Evolutionary conservation across 2,329 filamentous ascomycete species (phyloP), one percentile per base, ranked within the genome.

Genomic region (Rhynchosporium secalis): DNA sequence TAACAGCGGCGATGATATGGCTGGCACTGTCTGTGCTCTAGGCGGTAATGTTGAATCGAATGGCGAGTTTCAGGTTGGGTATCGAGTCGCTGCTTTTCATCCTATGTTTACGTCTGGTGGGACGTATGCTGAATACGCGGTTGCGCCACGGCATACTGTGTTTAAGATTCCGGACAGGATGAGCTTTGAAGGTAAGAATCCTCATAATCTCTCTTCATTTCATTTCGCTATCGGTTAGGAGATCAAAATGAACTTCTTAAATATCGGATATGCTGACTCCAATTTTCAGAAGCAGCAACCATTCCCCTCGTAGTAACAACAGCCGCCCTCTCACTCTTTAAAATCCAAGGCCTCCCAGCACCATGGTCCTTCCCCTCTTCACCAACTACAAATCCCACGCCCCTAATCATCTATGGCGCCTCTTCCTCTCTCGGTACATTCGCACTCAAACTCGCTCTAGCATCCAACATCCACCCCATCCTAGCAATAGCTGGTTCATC

Each of bases 101-200:
- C 75, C 82, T 64, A 85, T 87, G 78, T 67, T 73, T 52, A 74
- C 76, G 0, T 76, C 79, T 0, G 69, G 77, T 15, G 85, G 85
- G 1, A 79, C 77, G 1, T 88, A 80, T 62, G 85, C 84, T 2
- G 84, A 87, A 68, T 88, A 87, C 64, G 81, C 83, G 2, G 70
- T 86, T 1, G 79, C 80, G 0, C 81, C 77, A 71, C 76, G 78
- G 36, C 76, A 81, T 68, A 83, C 83, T 0, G 84, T 82, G 0
- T 84, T 86, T 69, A 62, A 68, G 26, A 51, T 69, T 10, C 68
- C 65, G 2, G 54, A 65, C 28, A 49, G 38, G n/a, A 58, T 62
- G n/a, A 49, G 36, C n/a, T 65, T 62, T 47, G 57, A 65, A 62
- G 67, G 66, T 64, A 61, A 48, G 41, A n/a, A 15, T 20, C n/a